phyloP scores from a whole-genome alignment of 768 basidiomycete genomes.

The Mycena floridula region DNA sequence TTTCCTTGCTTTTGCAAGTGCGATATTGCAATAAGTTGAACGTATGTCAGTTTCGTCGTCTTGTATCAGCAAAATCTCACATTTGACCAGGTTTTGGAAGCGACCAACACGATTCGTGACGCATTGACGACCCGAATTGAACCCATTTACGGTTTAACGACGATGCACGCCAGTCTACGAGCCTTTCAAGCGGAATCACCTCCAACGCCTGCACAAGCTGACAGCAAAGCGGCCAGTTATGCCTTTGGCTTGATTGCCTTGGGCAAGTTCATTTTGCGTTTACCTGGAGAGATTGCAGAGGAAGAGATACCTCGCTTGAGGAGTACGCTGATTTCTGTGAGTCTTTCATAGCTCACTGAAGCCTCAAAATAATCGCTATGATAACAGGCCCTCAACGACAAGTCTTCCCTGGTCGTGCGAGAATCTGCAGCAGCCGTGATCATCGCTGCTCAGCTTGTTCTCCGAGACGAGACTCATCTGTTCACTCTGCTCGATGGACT shows the following conservation, averaged over 20 bases:
- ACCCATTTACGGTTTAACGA: slow-evolving; percentile 81
- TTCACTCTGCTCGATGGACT: slow-evolving; percentile 77
- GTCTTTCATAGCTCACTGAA: slow-evolving; percentile 16
- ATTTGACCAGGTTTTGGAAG: slow-evolving; percentile 63
- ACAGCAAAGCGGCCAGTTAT: slow-evolving; percentile 59
- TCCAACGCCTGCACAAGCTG: slow-evolving; percentile 35
- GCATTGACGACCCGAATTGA: slow-evolving; percentile 65
- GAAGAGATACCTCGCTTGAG: slow-evolving; percentile 80
- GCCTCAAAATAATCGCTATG: too few relatives aligned
- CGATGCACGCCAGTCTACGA: slow-evolving; percentile 68
- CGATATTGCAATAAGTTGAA: slow-evolving; percentile 68
- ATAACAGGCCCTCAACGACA: slow-evolving; percentile 62
- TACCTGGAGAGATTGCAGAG: slow-evolving; percentile 80
- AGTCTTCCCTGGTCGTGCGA: slow-evolving; percentile 68
- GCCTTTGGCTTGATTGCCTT: slow-evolving; percentile 82
- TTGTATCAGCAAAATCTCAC: slow-evolving; percentile 1
- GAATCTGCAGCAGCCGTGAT: slow-evolving; percentile 80
- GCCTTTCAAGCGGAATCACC: slow-evolving; percentile 52
- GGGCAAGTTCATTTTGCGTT: slow-evolving; percentile 74
- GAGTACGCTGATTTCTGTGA: slow-evolving; percentile 61
- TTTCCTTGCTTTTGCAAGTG: slow-evolving; percentile 62
- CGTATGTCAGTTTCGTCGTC: slow-evolving; percentile 35
- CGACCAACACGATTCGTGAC: slow-evolving; percentile 78
- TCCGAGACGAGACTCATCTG: slow-evolving; percentile 78
- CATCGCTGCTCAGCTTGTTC: slow-evolving; percentile 77